Evolutionary conservation across 108 stramenopile genomes (phyloP).

Genomic region (Licmophora abbreviata): DNA sequence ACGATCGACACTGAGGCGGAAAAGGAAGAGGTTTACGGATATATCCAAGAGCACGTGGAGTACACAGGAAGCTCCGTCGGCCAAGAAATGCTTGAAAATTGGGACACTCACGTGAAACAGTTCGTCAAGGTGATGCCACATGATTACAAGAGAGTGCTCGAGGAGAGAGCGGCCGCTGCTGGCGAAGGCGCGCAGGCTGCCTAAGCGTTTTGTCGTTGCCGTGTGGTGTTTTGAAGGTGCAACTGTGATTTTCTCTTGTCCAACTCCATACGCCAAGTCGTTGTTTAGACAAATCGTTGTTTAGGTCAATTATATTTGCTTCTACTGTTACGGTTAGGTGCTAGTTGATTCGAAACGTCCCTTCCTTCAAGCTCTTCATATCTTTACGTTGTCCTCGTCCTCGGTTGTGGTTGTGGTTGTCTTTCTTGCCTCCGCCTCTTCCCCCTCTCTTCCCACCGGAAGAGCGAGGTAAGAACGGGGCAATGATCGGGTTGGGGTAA

Average conservation of each 20-base stretch:
- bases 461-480: constrained; percentile 37
- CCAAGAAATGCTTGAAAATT: constrained; percentile 81
- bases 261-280: no score
- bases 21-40: constrained; percentile 70
- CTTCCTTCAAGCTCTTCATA: constrained; percentile 75
- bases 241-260: no score
- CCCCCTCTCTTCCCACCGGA: constrained; percentile 25
- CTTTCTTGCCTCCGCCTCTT: constrained; percentile 19
- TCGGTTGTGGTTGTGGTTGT: constrained; percentile 20
- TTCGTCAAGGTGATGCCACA: constrained; percentile 96
- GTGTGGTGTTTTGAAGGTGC: no score
- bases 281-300: neutral
- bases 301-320: neutral
- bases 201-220: no score
- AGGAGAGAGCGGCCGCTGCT: constrained; percentile 53
- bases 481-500: constrained; percentile 73
- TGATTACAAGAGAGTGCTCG: constrained; percentile 92
- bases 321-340: neutral
- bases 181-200: constrained; percentile 15
- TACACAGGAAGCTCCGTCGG: constrained; percentile 84
- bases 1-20: constrained; percentile 71
- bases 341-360: constrained; percentile 22
- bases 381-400: constrained; percentile 63
- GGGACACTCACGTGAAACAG: constrained; percentile 59
- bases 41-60: constrained; percentile 87